phyloP scores from a whole-genome alignment of 179 eudicot species.

The Spinacia oleracea region DNA sequence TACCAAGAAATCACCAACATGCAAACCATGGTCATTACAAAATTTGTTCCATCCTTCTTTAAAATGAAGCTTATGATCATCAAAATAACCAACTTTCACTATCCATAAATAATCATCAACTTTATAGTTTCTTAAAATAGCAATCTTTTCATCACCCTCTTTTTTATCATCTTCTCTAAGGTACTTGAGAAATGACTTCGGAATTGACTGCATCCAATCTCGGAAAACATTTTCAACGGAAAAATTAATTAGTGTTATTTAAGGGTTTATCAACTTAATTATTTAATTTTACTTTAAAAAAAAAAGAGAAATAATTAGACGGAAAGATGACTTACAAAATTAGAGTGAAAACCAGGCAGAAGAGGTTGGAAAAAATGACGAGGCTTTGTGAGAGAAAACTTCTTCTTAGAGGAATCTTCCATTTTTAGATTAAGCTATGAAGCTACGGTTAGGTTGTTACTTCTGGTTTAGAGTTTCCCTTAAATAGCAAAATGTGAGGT shows the following conservation, averaged over 20 bases:
- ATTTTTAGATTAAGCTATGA: neutral
- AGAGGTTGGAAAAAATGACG: neutral
- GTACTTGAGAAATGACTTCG: conserved; percentile 23
- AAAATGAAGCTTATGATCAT: neutral
- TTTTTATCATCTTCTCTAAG: neutral
- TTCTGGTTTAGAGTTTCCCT: too few species aligned
- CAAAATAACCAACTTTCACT: neutral
- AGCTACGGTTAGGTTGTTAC: too few species aligned
- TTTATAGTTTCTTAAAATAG: neutral
- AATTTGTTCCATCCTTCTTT: conserved; percentile 28
- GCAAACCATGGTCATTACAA: conserved; percentile 17
- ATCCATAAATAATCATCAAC: neutral
- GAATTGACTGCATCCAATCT: conserved; percentile 18
- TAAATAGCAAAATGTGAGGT: too few species aligned
- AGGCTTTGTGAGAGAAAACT: neutral
- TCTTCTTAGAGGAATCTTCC: neutral
- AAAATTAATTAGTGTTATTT: too few species aligned
- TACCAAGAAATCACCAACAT: conserved; percentile 31
- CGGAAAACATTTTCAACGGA: too few species aligned
- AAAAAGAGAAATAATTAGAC: neutral
- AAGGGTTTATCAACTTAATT: neutral
- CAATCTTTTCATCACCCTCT: neutral
- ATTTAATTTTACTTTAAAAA: neutral
- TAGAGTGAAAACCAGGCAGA: neutral
- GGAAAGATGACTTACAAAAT: neutral